These are phyloP conservation scores for Penicillium concentricum DNA, from an alignment of 2,329 filamentous ascomycete genomes.

Conservation along the genomic window DNA sequence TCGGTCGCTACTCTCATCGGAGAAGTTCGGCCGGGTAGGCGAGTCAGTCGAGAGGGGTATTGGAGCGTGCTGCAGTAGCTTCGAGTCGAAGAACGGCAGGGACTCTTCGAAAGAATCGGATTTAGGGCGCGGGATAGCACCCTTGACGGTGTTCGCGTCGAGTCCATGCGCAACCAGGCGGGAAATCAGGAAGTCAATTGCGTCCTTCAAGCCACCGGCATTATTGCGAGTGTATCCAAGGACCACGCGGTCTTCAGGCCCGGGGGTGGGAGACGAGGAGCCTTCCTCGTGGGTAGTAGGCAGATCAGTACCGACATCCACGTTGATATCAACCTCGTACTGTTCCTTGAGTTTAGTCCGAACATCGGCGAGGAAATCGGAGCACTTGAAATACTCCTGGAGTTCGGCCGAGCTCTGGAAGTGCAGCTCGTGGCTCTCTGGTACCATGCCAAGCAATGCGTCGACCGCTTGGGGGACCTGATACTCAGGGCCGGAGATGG, in stretches of 20 bases:
- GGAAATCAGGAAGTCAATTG: slow-evolving; percentile 88
- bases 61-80: slow-evolving; percentile 89
- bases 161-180: slow-evolving; percentile 84
- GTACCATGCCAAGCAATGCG: slow-evolving; percentile 95
- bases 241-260: slow-evolving; percentile 57
- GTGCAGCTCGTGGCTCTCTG: slow-evolving; percentile 88
- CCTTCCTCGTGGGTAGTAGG: slow-evolving; percentile 28
- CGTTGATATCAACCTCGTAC: slow-evolving; percentile 83
- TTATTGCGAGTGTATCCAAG: slow-evolving; percentile 96
- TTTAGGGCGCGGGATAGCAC: slow-evolving; percentile 95
- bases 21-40: slow-evolving; percentile 80
- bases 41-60: slow-evolving; percentile 79
- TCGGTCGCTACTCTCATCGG: slow-evolving; percentile 75
- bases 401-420: slow-evolving; percentile 74
- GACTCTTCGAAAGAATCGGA: slow-evolving; percentile 98
- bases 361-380: slow-evolving; percentile 77
- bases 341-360: slow-evolving; percentile 82
- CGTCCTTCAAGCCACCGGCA: slow-evolving; percentile 89
- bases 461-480: slow-evolving; percentile 97
- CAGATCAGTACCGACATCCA: slow-evolving; percentile 53
- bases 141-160: slow-evolving; percentile 83
- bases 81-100: slow-evolving; percentile 93
- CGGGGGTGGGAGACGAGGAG: slow-evolving; percentile 46
- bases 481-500: slow-evolving; percentile 94
- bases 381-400: slow-evolving; percentile 76